These are phyloP conservation scores for Blastobotrys robertii DNA, from an alignment of 805 yeast genomes.

Conservation along the genomic window DNA sequence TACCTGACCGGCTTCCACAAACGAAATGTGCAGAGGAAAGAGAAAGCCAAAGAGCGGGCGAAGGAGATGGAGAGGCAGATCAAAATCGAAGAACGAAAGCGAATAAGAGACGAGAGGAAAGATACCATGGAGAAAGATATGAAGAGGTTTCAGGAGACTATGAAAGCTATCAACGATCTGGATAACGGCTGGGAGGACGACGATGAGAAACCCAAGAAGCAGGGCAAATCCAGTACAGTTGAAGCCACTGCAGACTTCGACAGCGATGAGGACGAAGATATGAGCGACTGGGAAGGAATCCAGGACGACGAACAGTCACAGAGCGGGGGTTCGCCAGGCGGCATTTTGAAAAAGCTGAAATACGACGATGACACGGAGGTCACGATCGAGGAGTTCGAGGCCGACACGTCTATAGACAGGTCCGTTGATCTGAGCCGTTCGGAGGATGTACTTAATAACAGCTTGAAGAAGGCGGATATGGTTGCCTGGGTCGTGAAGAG, in stretches of 20 bases:
- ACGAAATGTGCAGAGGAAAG: conserved; percentile 79
- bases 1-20: conserved; percentile 93
- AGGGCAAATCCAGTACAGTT: not conserved
- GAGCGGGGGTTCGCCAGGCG: conserved; percentile 20
- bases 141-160: conserved; percentile 42
- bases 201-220: conserved; percentile 14
- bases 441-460: conserved; percentile 58
- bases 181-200: conserved; percentile 12
- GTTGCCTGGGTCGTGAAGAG: conserved; percentile 54
- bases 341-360: conserved; percentile 40
- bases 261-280: conserved; percentile 24
- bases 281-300: conserved; percentile 35
- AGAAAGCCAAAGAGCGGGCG: conserved; percentile 66
- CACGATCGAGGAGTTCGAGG: conserved; percentile 45
- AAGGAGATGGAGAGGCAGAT: conserved; percentile 70
- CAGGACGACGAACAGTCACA: conserved; percentile 11
- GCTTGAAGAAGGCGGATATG: conserved; percentile 70
- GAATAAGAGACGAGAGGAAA: conserved; percentile 60
- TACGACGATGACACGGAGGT: conserved; percentile 36
- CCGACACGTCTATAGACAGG: conserved; percentile 39
- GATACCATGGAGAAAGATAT: conserved; percentile 55
- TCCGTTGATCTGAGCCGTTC: conserved; percentile 62
- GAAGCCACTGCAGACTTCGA: conserved; percentile 1
- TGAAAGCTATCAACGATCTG: conserved; percentile 29
- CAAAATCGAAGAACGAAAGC: conserved; percentile 65